Percentiles rank a stretch among this genome's conserved stretches.
Evolutionary conservation across 768 basidiomycete genomes (phyloP).

Genomic region (Leccinum truebloodii): DNA sequence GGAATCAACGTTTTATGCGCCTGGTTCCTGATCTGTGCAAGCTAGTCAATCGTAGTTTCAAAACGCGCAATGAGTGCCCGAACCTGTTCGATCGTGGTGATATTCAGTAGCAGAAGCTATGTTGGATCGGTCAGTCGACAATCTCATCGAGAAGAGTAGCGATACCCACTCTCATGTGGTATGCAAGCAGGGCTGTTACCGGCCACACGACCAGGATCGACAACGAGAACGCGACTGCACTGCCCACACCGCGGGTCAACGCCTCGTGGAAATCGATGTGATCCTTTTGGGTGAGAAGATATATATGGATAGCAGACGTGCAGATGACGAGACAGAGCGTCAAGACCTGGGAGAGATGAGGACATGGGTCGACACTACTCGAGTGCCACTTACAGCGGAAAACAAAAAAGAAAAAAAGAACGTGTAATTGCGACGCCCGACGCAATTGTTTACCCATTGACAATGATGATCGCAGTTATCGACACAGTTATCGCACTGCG

Average conservation of each 20-base stretch:
- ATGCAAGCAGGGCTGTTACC: constrained; percentile 72
- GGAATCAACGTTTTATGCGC: constrained; percentile 72
- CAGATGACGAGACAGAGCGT: constrained; percentile 75
- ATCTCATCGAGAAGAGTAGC: not conserved
- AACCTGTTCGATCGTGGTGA: constrained; percentile 97
- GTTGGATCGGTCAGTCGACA: constrained; percentile 5
- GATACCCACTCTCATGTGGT: constrained; percentile 79
- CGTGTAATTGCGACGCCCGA: constrained; percentile 93
- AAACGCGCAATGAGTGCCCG: constrained; percentile 29
- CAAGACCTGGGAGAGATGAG: constrained; percentile 50
- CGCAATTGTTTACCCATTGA: constrained; percentile 93
- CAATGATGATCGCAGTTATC: constrained; percentile 94
- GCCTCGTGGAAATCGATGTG: constrained; percentile 50
- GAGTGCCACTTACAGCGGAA: constrained; percentile 56
- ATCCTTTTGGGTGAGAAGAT: constrained; percentile 57
- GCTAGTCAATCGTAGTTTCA: constrained; percentile 9
- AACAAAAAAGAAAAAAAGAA: constrained; percentile 88
- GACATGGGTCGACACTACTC: not conserved
- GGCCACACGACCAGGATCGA: constrained; percentile 80
- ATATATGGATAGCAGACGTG: constrained; percentile 83
- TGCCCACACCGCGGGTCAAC: constrained; percentile 60
- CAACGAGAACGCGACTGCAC: constrained; percentile 77
- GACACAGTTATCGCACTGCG: constrained; percentile 94
- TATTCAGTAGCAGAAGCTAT: constrained; percentile 79
- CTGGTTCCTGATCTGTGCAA: constrained; percentile 74